Percentiles rank a stretch among this genome's conserved stretches.
Conservation (phyloP, 345 rosid species). For the Triadica sebifera region DNA sequence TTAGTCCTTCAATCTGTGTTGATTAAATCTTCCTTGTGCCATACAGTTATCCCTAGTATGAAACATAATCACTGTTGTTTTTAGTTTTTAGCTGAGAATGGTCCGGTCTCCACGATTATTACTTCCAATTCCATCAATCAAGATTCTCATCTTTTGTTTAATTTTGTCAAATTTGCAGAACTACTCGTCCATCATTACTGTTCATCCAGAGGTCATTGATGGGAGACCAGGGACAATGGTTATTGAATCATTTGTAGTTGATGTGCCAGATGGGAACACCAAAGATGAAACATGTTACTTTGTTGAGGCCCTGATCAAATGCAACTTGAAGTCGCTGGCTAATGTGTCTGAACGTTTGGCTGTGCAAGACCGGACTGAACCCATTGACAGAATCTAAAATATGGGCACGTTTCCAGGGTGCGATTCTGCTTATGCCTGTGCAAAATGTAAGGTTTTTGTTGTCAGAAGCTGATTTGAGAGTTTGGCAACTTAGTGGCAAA, state of each 20-base stretch:
- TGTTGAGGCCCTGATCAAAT: conserved; percentile 67
- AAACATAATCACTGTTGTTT: no score
- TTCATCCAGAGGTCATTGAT: conserved; percentile 82
- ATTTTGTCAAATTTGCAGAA: conserved; percentile 49
- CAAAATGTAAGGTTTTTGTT: not conserved
- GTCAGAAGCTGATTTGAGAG: not conserved
- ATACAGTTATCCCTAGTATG: no score
- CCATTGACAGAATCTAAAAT: conserved; percentile 28
- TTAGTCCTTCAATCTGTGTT: no score
- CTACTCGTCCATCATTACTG: conserved; percentile 76
- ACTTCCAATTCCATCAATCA: not conserved
- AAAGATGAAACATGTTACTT: conserved; percentile 89
- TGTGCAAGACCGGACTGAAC: conserved; percentile 36
- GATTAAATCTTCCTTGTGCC: no score
- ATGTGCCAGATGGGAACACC: conserved; percentile 90
- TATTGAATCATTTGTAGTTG: conserved; percentile 85
- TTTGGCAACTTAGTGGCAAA: conserved; percentile 9
- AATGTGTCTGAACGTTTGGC: conserved; percentile 88
- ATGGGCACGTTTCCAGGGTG: not conserved
- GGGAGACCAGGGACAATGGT: conserved; percentile 88
- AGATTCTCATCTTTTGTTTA: not conserved
- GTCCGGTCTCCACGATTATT: no score
- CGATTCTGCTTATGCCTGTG: not conserved
- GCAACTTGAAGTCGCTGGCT: conserved; percentile 81
- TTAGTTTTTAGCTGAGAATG: no score